Percentiles rank a stretch among this genome's conserved stretches.
phyloP scores from a whole-genome alignment of 176 grass and related monocot genomes.

The Otatea glauca region DNA sequence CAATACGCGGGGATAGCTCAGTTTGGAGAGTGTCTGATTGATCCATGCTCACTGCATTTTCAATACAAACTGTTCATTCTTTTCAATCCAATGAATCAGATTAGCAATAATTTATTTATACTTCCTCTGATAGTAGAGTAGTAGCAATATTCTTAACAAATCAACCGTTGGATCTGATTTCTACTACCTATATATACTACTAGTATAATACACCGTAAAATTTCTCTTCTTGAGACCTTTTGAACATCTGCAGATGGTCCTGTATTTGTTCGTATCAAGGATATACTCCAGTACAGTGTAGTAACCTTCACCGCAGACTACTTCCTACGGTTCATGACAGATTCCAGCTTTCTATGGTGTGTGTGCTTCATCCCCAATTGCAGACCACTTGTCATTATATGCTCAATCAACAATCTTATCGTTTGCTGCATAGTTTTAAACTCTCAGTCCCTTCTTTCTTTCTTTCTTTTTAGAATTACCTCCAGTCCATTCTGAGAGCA shows the following conservation, averaged over 20 bases:
- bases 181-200: too few relatives aligned
- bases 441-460: background rate
- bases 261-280: background rate
- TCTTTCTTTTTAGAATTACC: too few relatives aligned
- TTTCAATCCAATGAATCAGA: too few relatives aligned
- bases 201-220: too few relatives aligned
- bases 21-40: slow-evolving; percentile 85
- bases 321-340: background rate
- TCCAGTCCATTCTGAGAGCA: background rate
- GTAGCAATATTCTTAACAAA: too few relatives aligned
- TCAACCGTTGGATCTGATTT: too few relatives aligned
- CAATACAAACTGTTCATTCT: too few relatives aligned
- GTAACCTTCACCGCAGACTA: background rate
- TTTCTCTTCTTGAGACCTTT: too few relatives aligned
- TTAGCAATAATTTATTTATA: too few relatives aligned
- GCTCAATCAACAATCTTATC: background rate
- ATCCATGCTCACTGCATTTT: slow-evolving; percentile 57
- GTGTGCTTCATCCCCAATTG: background rate
- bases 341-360: background rate
- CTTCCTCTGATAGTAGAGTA: too few relatives aligned
- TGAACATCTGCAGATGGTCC: background rate
- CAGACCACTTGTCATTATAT: background rate
- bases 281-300: background rate
- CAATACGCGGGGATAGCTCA: slow-evolving; percentile 62
- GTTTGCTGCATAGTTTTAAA: background rate